phyloP scores from a whole-genome alignment of 1,284 basidiomycete species.

The Apiotrichum akiyoshidainum region DNA sequence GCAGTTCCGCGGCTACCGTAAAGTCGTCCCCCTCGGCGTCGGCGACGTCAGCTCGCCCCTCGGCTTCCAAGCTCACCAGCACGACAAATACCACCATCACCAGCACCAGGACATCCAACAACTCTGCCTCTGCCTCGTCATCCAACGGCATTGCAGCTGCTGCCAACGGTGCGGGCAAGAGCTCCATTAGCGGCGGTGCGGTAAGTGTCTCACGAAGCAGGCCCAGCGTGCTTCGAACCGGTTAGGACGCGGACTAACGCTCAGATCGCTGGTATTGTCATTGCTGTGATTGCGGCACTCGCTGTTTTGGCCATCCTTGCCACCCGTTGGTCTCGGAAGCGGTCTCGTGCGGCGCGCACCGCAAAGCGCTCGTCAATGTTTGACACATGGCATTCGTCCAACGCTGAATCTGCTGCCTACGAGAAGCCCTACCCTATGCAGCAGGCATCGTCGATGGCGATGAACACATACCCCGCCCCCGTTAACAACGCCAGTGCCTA shows the following conservation, averaged over 20 bases:
- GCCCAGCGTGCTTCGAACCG: neutral
- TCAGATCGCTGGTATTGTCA: slow-evolving; percentile 47
- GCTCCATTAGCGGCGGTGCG: slow-evolving; percentile 11
- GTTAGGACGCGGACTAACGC: slow-evolving; percentile 5
- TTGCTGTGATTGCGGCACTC: slow-evolving; percentile 39
- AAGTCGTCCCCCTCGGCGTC: too few relatives aligned
- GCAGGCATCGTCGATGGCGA: slow-evolving; percentile 3
- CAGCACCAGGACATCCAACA: too few relatives aligned
- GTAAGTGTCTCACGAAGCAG: slow-evolving; percentile 8
- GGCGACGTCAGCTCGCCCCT: too few relatives aligned
- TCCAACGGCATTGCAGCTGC: neutral
- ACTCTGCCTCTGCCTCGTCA: neutral
- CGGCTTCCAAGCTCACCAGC: too few relatives aligned
- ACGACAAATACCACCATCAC: too few relatives aligned
- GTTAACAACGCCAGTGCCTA: neutral
- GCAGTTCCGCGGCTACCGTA: too few relatives aligned
- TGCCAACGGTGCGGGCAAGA: neutral
- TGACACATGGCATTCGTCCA: slow-evolving; percentile 40
- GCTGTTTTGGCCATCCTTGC: slow-evolving; percentile 35
- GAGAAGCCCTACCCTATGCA: slow-evolving; percentile 24
- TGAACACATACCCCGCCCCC: neutral
- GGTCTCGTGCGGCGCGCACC: slow-evolving; percentile 32
- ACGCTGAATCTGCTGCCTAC: slow-evolving; percentile 28
- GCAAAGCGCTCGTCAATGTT: slow-evolving; percentile 41
- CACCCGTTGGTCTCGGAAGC: slow-evolving; percentile 34